Evolutionary conservation across 2,329 filamentous ascomycete species (phyloP).

Genomic region (Nemania sp.): DNA sequence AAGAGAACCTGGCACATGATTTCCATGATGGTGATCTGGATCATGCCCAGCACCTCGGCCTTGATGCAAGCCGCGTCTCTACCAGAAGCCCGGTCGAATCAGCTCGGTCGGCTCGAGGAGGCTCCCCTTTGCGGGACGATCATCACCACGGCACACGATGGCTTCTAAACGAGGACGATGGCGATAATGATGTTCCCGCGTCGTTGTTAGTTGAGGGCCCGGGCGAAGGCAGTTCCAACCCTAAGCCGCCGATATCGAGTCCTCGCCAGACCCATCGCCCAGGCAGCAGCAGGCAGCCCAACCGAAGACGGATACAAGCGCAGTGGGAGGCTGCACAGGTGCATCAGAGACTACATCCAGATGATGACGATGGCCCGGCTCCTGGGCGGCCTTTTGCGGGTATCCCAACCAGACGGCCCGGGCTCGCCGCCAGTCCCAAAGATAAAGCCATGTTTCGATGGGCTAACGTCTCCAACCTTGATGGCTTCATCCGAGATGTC

Average conservation of each 20-base stretch:
- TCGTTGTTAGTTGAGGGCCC: slow-evolving; percentile 63
- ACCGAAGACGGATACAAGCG: slow-evolving; percentile 48
- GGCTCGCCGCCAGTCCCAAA: slow-evolving; percentile 47
- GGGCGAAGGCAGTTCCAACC: slow-evolving; percentile 29
- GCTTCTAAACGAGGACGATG: slow-evolving; percentile 38
- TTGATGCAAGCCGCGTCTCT: slow-evolving; percentile 52
- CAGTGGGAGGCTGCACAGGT: slow-evolving; percentile 60
- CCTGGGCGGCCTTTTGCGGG: slow-evolving; percentile 21
- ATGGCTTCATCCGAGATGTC: slow-evolving; percentile 81
- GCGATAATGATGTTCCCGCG: slow-evolving; percentile 64
- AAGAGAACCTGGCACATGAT: slow-evolving; percentile 56
- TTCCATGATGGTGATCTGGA: slow-evolving; percentile 56
- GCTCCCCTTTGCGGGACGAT: slow-evolving; percentile 12
- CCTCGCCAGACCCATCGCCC: slow-evolving; percentile 33
- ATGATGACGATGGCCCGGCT: slow-evolving; percentile 37
- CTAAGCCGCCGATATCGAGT: slow-evolving; percentile 31
- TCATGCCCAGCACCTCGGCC: slow-evolving; percentile 45
- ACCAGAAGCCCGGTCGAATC: slow-evolving; percentile 42
- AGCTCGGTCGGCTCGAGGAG: slow-evolving; percentile 23
- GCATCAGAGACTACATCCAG: slow-evolving; percentile 54
- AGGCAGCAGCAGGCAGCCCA: slow-evolving; percentile 48
- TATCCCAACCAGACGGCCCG: slow-evolving; percentile 30
- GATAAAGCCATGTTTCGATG: slow-evolving; percentile 90
- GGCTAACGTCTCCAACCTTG: slow-evolving; percentile 87
- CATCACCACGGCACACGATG: slow-evolving; percentile 34